A percentile compares a stretch with the other conserved stretches of the same genome.
These are phyloP conservation scores for Aspergillus fructus DNA, from an alignment of 2,329 filamentous ascomycete genomes.

Conservation along the genomic window DNA sequence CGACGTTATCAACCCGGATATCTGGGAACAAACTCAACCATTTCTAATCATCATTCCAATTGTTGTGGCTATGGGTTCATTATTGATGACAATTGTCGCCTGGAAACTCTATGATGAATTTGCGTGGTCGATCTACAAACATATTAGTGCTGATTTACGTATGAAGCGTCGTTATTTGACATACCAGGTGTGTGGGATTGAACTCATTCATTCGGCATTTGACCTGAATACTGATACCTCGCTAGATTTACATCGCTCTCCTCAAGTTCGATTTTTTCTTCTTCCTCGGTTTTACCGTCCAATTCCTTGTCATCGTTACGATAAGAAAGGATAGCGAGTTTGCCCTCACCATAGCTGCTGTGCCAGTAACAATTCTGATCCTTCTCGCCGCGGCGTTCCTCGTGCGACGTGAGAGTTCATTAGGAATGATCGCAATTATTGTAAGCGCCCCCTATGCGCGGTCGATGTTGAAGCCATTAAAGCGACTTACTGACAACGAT, in stretches of 20 bases:
- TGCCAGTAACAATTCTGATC: constrained; percentile 87
- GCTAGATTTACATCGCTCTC: constrained; percentile 90
- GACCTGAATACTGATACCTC: constrained; percentile 18
- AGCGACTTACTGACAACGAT: constrained; percentile 14
- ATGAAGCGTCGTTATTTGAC: constrained; percentile 96
- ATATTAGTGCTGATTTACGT: constrained; percentile 93
- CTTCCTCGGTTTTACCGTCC: constrained; percentile 97
- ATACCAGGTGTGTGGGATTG: constrained; percentile 70
- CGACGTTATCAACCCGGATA: constrained; percentile 48
- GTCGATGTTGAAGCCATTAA: background rate
- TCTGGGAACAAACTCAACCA: constrained; percentile 71
- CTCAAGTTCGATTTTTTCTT: constrained; percentile 99
- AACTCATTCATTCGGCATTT: background rate
- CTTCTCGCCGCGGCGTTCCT: constrained; percentile 82
- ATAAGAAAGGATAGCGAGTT: constrained; percentile 71
- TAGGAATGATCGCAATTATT: constrained; percentile 76
- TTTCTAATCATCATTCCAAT: constrained; percentile 83
- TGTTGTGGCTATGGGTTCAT: constrained; percentile 73
- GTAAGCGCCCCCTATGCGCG: constrained; percentile 38
- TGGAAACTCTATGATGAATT: constrained; percentile 99
- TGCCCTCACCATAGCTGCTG: constrained; percentile 80
- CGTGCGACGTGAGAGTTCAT: constrained; percentile 76
- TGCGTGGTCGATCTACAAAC: constrained; percentile 98
- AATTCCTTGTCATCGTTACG: constrained; percentile 91
- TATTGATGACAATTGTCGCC: constrained; percentile 72